These are phyloP conservation scores for Pyrenophora seminiperda DNA, from an alignment of 2,329 filamentous ascomycete genomes.

Conservation along the genomic window DNA sequence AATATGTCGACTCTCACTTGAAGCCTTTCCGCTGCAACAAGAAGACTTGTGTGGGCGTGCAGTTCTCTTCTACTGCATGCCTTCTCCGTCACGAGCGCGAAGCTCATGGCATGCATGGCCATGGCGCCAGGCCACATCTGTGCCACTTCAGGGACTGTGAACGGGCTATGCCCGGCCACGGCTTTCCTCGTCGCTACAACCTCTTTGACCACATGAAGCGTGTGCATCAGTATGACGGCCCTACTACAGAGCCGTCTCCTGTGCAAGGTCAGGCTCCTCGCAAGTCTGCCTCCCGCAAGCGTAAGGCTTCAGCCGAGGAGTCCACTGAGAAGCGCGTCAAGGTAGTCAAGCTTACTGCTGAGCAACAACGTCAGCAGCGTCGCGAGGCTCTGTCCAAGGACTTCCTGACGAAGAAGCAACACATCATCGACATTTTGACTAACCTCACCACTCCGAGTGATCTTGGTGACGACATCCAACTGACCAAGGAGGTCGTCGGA, in stretches of 20 bases:
- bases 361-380: constrained; percentile 43
- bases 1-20: constrained; percentile 94
- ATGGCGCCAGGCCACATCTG: constrained; percentile 88
- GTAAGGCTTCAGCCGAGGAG: constrained; percentile 43
- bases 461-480: constrained; percentile 40
- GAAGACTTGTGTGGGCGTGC: constrained; percentile 78
- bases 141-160: constrained; percentile 86
- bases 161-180: constrained; percentile 78
- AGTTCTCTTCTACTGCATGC: constrained; percentile 94
- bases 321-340: constrained; percentile 43
- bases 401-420: constrained; percentile 44
- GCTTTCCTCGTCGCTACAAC: constrained; percentile 95
- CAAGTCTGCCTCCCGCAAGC: constrained; percentile 41
- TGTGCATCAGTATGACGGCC: constrained; percentile 69
- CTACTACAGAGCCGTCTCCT: constrained; percentile 40
- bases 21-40: constrained; percentile 97
- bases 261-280: constrained; percentile 31
- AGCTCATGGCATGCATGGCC: constrained; percentile 92
- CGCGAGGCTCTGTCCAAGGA: constrained; percentile 38
- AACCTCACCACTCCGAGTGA: constrained; percentile 44
- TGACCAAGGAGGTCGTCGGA: constrained; percentile 42
- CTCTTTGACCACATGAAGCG: constrained; percentile 96
- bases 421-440: constrained; percentile 40
- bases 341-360: constrained; percentile 37
- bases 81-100: constrained; percentile 93